Evolutionary conservation across 2,329 filamentous ascomycete genomes (phyloP).

Genomic region (Colletotrichum godetiae): DNA sequence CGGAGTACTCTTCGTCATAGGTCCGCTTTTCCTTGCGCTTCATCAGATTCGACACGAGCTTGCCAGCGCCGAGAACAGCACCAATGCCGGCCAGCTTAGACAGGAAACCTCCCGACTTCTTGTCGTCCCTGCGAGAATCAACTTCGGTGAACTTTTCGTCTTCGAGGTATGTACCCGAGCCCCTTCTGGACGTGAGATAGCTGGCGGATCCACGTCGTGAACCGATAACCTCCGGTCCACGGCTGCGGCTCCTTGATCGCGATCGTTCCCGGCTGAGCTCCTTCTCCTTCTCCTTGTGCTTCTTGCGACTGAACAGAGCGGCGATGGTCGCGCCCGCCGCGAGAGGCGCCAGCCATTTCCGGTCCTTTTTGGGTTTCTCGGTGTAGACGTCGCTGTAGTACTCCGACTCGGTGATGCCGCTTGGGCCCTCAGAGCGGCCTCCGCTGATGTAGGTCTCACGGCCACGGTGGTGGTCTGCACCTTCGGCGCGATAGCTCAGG

Average conservation of each 20-base stretch:
- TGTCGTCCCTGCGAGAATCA: constrained; percentile 46
- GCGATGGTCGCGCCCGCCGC: constrained; percentile 62
- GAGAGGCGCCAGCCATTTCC: constrained; percentile 64
- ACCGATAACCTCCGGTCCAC: constrained; percentile 61
- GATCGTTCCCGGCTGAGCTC: constrained; percentile 53
- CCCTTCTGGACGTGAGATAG: constrained; percentile 64
- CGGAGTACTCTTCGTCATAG: constrained; percentile 71
- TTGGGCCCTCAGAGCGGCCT: constrained; percentile 64
- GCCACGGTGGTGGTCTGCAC: constrained; percentile 59
- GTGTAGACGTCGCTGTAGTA: constrained; percentile 53
- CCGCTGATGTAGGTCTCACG: constrained; percentile 67
- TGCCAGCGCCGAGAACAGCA: constrained; percentile 71
- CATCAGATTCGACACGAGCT: constrained; percentile 69
- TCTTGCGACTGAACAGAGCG: constrained; percentile 58
- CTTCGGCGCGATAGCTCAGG: constrained; percentile 76
- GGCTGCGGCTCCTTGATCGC: constrained; percentile 48
- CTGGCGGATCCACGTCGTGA: constrained; percentile 67
- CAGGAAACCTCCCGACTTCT: constrained; percentile 64
- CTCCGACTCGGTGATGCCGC: constrained; percentile 53
- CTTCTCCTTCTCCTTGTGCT: constrained; percentile 51
- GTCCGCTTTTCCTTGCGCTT: constrained; percentile 60
- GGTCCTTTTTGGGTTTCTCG: constrained; percentile 46
- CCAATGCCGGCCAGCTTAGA: constrained; percentile 70
- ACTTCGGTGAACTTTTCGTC: constrained; percentile 75
- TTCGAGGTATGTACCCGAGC: constrained; percentile 67